Conservation (phyloP, 140 eudicot species). For the Bidens hawaiensis region DNA sequence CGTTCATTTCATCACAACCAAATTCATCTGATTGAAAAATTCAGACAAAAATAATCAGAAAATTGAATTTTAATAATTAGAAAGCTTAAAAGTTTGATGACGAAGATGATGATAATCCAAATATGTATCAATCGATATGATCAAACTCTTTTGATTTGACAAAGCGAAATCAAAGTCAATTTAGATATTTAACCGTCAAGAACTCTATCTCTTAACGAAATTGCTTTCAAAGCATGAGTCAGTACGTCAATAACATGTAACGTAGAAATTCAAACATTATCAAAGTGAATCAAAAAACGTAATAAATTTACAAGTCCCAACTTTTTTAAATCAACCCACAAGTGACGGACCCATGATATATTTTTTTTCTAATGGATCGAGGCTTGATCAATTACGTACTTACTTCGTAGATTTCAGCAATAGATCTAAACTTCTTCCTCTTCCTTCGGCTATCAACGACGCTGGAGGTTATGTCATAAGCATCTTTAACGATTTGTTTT, state of each 20-base stretch:
- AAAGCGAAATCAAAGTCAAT: background rate
- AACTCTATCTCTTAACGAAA: background rate
- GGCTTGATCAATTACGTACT: background rate
- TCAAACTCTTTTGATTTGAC: background rate
- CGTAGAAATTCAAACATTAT: too few relatives aligned
- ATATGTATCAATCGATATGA: background rate
- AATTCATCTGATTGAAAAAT: too few relatives aligned
- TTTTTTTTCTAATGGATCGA: too few relatives aligned
- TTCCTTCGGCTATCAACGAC: conserved; percentile 4
- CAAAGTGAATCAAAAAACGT: background rate
- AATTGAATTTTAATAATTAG: too few relatives aligned
- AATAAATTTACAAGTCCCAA: conserved; percentile 7
- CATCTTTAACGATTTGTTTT: background rate
- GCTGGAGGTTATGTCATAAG: background rate
- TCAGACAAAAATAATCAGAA: too few relatives aligned
- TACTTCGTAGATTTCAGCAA: conserved; percentile 31
- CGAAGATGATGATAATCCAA: background rate
- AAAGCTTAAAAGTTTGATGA: background rate
- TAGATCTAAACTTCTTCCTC: conserved; percentile 22
- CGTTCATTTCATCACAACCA: background rate
- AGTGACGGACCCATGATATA: too few relatives aligned
- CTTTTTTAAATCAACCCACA: background rate
- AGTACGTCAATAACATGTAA: background rate
- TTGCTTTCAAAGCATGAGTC: background rate
- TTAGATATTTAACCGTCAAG: background rate